These are phyloP conservation scores for Nothophaeocryptopus gaeumannii DNA, from an alignment of 2,329 filamentous ascomycete genomes.

Conservation along the genomic window DNA sequence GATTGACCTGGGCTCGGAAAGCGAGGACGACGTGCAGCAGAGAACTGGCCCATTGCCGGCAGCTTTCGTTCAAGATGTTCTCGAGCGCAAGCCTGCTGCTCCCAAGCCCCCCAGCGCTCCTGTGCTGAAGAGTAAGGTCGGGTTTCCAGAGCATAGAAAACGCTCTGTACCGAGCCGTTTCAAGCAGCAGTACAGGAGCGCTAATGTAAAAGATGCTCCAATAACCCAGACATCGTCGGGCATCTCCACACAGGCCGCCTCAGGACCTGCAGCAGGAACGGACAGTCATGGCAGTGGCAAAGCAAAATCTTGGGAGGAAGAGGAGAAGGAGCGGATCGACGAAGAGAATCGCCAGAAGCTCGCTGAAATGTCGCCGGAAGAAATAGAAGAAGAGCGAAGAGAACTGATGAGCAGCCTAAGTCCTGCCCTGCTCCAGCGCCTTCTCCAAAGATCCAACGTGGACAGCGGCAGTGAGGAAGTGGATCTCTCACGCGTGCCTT, in stretches of 20 bases:
- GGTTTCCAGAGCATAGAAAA: slow-evolving; percentile 88
- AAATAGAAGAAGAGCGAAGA: slow-evolving; percentile 75
- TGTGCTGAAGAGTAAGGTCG: slow-evolving; percentile 55
- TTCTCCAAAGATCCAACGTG: slow-evolving; percentile 74
- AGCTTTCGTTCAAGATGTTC: slow-evolving; percentile 68
- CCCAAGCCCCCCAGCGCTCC: slow-evolving; percentile 64
- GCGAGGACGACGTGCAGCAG: slow-evolving; percentile 28
- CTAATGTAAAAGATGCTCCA: neutral
- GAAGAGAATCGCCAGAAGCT: slow-evolving; percentile 74
- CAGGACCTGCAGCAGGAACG: neutral
- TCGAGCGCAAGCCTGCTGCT: slow-evolving; percentile 64
- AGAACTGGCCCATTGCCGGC: slow-evolving; percentile 16
- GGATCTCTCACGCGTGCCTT: slow-evolving; percentile 30
- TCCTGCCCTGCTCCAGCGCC: slow-evolving; percentile 69
- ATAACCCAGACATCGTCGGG: neutral
- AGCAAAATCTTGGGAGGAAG: slow-evolving; percentile 39
- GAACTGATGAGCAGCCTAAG: slow-evolving; percentile 79
- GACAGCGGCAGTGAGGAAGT: slow-evolving; percentile 57
- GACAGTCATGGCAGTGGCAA: slow-evolving; percentile 14
- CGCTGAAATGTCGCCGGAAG: slow-evolving; percentile 72
- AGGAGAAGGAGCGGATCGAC: slow-evolving; percentile 72
- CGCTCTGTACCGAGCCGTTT: slow-evolving; percentile 72
- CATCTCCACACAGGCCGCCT: neutral
- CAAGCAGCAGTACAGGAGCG: slow-evolving; percentile 58
- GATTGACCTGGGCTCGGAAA: slow-evolving; percentile 54